Conservation (phyloP, 1,284 basidiomycete genomes). For the Abortiporus biennis region DNA sequence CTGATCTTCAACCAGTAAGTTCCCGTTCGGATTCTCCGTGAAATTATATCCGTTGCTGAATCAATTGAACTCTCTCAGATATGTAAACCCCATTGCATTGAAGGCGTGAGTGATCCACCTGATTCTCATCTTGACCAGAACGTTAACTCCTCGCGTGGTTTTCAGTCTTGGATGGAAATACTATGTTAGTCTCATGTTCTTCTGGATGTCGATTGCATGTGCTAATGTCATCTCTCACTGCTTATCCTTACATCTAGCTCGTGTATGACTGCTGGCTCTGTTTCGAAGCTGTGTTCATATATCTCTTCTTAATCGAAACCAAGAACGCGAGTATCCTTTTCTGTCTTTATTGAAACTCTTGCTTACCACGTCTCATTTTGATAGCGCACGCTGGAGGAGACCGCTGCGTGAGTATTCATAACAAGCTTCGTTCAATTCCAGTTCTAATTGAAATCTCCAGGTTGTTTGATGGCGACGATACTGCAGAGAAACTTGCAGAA, state of each 20-base stretch:
- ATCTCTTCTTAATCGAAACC: slow-evolving; percentile 43
- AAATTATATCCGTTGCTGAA: slow-evolving; percentile 4
- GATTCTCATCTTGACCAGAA: background rate
- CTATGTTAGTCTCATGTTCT: slow-evolving; percentile 20
- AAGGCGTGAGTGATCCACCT: slow-evolving; percentile 19
- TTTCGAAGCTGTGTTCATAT: slow-evolving; percentile 53
- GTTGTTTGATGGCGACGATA: slow-evolving; percentile 26
- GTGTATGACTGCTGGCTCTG: slow-evolving; percentile 28
- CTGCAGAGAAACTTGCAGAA: slow-evolving; percentile 16
- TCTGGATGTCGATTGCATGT: background rate
- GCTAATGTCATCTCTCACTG: background rate
- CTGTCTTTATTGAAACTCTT: background rate
- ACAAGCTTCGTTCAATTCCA: background rate
- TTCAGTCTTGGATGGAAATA: slow-evolving; percentile 28
- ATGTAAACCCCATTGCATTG: slow-evolving; percentile 37
- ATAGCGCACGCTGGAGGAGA: slow-evolving; percentile 26
- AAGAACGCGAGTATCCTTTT: slow-evolving; percentile 22
- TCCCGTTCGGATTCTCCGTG: background rate
- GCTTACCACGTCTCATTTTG: background rate
- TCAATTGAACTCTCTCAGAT: slow-evolving; percentile 18
- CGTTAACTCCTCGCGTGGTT: background rate
- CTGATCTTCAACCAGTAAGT: slow-evolving; percentile 55
- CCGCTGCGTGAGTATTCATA: slow-evolving; percentile 20
- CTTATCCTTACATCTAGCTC: slow-evolving; percentile 13
- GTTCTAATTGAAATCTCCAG: slow-evolving; percentile 10